Percentiles rank a stretch among this genome's conserved stretches.
Conservation (phyloP, 768 basidiomycete species). For the Mrakia gelida region DNA sequence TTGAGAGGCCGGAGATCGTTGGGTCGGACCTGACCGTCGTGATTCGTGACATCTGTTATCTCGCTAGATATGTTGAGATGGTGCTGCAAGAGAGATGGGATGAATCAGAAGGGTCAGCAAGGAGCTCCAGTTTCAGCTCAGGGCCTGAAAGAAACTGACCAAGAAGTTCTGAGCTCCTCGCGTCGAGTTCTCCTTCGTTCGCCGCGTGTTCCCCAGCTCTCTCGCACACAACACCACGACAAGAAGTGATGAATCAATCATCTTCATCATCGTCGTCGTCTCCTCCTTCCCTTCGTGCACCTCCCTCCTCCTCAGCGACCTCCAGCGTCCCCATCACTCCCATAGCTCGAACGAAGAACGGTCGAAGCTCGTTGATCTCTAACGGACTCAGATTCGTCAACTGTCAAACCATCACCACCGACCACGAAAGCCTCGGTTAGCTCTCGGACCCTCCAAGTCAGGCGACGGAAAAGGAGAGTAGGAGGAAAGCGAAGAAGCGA, state of each 20-base stretch:
- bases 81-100: too few species aligned
- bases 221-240: not conserved
- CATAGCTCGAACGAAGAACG: constrained; percentile 82
- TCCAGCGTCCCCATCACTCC: constrained; percentile 59
- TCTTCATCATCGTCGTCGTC: constrained; percentile 8
- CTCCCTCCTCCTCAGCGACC: not conserved
- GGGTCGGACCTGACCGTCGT: too few species aligned
- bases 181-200: not conserved
- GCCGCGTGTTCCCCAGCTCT: not conserved
- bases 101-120: too few species aligned
- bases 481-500: not conserved
- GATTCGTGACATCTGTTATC: too few species aligned
- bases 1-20: too few species aligned
- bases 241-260: not conserved
- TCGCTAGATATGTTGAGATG: too few species aligned
- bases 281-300: not conserved
- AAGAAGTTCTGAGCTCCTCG: too few species aligned
- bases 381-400: constrained; percentile 78
- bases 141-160: too few species aligned
- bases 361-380: constrained; percentile 91
- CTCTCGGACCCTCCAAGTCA: too few species aligned
- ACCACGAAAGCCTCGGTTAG: not conserved
- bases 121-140: too few species aligned
- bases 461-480: not conserved
- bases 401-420: constrained; percentile 46